phyloP scores from a whole-genome alignment of 306 rosid genomes.

The Prunus campanulata region DNA sequence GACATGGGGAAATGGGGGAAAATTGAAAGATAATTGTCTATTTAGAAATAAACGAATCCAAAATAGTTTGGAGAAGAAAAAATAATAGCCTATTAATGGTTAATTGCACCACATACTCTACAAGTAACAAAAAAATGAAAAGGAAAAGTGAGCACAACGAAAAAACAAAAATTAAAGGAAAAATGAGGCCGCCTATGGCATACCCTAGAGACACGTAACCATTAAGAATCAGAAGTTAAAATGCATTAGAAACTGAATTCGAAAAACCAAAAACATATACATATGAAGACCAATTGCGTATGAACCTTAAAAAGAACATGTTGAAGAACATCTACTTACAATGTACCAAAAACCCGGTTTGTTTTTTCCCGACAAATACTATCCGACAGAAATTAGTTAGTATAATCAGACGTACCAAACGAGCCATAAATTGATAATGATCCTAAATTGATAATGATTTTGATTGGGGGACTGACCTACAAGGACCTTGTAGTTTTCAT shows the following conservation, averaged over 20 bases:
- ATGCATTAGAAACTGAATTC: neutral
- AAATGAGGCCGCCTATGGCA: constrained; percentile 8
- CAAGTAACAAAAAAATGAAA: no score
- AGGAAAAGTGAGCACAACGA: no score
- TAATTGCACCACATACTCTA: no score
- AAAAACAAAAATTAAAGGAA: no score
- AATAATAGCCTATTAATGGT: no score
- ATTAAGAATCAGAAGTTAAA: neutral
- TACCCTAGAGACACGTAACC: constrained; percentile 14
- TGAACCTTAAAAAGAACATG: neutral
- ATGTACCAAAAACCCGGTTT: constrained; percentile 20
- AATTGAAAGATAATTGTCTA: no score
- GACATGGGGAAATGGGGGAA: no score
- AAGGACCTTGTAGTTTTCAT: neutral
- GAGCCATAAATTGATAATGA: neutral
- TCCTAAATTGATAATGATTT: neutral
- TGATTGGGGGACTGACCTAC: constrained; percentile 5
- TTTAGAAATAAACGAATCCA: no score
- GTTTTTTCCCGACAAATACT: neutral
- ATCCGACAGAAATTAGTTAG: no score
- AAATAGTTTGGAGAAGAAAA: no score
- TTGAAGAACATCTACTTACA: constrained; percentile 3
- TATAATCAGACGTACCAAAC: no score
- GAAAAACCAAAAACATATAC: no score
- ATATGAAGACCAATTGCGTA: neutral